These are phyloP conservation scores for Dioszegia hungarica DNA, from an alignment of 768 basidiomycete species.

Conservation along the genomic window DNA sequence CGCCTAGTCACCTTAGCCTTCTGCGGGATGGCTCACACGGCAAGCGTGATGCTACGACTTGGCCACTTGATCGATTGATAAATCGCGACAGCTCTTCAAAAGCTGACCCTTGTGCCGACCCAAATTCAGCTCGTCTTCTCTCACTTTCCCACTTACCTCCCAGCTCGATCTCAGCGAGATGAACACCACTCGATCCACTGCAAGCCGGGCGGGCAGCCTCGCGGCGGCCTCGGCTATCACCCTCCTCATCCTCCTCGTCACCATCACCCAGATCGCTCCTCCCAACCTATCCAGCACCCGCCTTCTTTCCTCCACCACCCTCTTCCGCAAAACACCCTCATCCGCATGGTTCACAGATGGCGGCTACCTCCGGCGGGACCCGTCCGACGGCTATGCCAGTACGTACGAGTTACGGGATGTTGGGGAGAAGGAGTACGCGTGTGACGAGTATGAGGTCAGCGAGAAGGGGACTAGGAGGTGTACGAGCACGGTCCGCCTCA, in stretches of 20 bases:
- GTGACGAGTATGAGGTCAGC: not conserved
- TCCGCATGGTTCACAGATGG: not conserved
- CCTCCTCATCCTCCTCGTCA: not conserved
- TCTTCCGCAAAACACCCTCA: not conserved
- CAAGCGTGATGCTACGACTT: no score
- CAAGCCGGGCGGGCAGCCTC: no score
- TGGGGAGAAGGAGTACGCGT: not conserved
- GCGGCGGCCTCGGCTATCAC: no score
- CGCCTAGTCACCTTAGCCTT: no score
- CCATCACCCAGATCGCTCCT: not conserved
- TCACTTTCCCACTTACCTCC: no score
- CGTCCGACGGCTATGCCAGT: not conserved
- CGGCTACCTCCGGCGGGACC: not conserved
- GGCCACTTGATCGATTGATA: no score
- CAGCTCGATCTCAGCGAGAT: no score
- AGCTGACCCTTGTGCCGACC: no score
- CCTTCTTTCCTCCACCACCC: not conserved
- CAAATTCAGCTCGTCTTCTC: no score
- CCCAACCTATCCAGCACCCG: not conserved
- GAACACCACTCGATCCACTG: no score
- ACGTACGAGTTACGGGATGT: not conserved
- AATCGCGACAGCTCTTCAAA: no score
- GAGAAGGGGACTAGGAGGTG: not conserved
- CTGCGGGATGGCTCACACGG: no score
- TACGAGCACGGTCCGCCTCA: not conserved